These are phyloP conservation scores for Plenodomus tracheiphilus DNA, from an alignment of 2,329 filamentous ascomycete species.

Conservation along the genomic window DNA sequence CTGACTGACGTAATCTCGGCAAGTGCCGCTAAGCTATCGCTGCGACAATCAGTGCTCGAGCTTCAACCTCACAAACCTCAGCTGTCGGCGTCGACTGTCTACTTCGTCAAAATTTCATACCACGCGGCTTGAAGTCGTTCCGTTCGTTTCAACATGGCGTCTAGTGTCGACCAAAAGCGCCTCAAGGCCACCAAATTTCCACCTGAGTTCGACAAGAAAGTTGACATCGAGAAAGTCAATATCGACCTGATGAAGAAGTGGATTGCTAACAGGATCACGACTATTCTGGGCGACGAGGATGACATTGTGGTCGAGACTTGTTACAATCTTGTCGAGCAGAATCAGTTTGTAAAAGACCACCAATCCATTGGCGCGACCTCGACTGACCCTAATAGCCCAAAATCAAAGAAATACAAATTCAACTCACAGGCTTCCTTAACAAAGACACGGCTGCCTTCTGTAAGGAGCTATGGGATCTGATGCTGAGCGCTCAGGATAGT, in stretches of 20 bases:
- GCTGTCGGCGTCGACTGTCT: neutral
- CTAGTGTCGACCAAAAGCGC: conserved; percentile 85
- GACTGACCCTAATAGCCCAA: conserved; percentile 68
- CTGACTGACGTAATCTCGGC: neutral
- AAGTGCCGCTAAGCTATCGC: neutral
- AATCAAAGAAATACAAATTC: conserved; percentile 92
- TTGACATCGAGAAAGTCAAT: conserved; percentile 97
- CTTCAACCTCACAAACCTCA: neutral
- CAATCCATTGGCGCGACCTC: neutral
- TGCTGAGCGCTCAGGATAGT: conserved; percentile 85
- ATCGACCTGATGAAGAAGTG: conserved; percentile 98
- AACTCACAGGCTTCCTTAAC: conserved; percentile 91
- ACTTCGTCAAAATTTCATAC: neutral
- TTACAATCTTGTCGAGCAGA: conserved; percentile 70
- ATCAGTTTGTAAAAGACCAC: conserved; percentile 68
- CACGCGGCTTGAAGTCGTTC: neutral
- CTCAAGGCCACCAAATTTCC: conserved; percentile 92
- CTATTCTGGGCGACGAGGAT: conserved; percentile 89
- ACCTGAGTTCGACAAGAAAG: conserved; percentile 89
- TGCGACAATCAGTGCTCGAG: neutral
- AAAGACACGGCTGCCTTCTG: conserved; percentile 89
- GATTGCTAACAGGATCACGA: conserved; percentile 86
- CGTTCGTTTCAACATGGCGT: conserved; percentile 64
- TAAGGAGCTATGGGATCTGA: conserved; percentile 89
- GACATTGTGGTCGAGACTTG: conserved; percentile 91